Conservation (phyloP, 306 rosid genomes). For the Quercus alba region DNA sequence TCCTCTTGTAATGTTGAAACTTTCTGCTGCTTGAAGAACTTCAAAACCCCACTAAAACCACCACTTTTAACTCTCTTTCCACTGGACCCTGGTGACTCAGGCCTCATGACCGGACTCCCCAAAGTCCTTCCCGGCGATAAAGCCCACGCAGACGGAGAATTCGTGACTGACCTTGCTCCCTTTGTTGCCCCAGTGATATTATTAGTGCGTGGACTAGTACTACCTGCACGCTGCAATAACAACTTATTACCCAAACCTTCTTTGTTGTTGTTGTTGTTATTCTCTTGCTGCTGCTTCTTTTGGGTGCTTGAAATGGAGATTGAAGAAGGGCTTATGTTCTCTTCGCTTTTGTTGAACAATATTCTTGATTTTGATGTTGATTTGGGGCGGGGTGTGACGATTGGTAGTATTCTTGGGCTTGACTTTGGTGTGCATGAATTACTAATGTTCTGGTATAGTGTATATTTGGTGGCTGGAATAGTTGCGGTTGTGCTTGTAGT, state of each 20-base stretch:
- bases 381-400: conserved; percentile 28
- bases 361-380: conserved; percentile 44
- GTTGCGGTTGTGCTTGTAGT: conserved; percentile 9
- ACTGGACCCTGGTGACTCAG: background rate
- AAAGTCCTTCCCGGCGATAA: conserved; percentile 61
- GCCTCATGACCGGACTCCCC: conserved; percentile 13
- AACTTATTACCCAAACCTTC: conserved; percentile 14
- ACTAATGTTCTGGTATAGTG: background rate
- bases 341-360: conserved; percentile 14
- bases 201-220: conserved; percentile 26
- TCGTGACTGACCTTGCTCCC: conserved; percentile 2
- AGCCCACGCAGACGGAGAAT: conserved; percentile 75
- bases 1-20: conserved; percentile 42
- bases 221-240: conserved; percentile 24
- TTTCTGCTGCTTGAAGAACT: conserved; percentile 62
- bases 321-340: background rate
- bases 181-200: conserved; percentile 21
- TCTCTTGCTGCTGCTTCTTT: conserved; percentile 26
- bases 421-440: background rate
- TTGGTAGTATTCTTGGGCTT: conserved; percentile 21
- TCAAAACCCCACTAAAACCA: conserved; percentile 51
- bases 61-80: background rate
- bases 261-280: background rate
- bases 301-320: background rate
- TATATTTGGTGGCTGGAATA: conserved; percentile 4